Evolutionary conservation across 352 stramenopile genomes (phyloP).

Genomic region (Pelagophyceae sp.): DNA sequence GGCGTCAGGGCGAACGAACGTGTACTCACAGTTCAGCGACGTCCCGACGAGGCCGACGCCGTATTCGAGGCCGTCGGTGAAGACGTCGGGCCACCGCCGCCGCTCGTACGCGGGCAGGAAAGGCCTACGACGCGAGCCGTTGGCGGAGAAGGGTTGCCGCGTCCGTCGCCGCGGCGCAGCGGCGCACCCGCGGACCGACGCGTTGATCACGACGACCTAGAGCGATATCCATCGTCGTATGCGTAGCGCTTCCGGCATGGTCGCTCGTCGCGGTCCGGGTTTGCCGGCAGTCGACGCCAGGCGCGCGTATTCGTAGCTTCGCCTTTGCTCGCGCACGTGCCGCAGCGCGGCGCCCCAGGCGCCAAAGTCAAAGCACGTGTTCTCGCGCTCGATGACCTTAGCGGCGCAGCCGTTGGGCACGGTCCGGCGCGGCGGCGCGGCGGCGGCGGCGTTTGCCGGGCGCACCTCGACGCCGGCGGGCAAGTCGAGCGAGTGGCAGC

Average conservation of each 20-base stretch:
- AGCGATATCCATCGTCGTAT: no score
- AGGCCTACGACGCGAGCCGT: no score
- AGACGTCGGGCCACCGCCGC: background rate
- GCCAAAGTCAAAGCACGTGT: slow-evolving; percentile 22
- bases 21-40: slow-evolving; percentile 1
- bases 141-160: no score
- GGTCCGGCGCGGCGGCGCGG: no score
- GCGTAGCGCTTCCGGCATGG: background rate
- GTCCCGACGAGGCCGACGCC: background rate
- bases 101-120: slow-evolving; percentile 14
- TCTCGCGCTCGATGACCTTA: background rate
- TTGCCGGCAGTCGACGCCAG: no score
- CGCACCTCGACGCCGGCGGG: background rate
- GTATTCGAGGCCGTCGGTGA: background rate
- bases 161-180: no score
- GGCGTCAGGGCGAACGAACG: no score
- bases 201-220: slow-evolving; percentile 1
- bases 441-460: no score
- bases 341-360: background rate
- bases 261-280: background rate
- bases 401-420: no score
- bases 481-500: background rate
- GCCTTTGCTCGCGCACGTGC: no score
- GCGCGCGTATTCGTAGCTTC: no score
- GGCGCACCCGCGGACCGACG: slow-evolving; percentile 4